Evolutionary conservation across 1,284 basidiomycete species (phyloP).

Genomic region (Tylopilus sp.): DNA sequence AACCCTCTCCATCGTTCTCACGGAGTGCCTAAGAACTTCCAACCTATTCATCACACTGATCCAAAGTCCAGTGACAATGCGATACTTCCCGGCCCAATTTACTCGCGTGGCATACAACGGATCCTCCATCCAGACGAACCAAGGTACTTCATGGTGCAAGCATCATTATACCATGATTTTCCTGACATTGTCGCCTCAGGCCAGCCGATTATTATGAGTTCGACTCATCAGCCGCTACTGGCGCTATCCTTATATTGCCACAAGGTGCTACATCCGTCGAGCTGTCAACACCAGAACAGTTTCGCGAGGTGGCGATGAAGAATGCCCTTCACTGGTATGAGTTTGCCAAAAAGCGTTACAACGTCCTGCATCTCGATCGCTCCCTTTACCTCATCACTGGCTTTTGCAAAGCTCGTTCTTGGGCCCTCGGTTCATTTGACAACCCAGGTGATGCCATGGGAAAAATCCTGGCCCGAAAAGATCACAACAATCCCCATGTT

Average conservation of each 20-base stretch:
- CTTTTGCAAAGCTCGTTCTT: constrained; percentile 8
- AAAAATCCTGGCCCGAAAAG: not conserved
- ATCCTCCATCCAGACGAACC: not conserved
- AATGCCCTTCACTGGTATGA: not conserved
- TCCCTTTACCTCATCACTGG: constrained; percentile 15
- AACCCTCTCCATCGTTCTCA: not conserved
- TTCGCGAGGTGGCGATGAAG: not conserved
- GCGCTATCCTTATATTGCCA: constrained; percentile 13
- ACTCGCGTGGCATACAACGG: not conserved
- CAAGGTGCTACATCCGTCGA: not conserved
- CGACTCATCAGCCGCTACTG: not conserved
- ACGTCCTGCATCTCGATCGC: not conserved
- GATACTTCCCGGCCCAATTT: not conserved
- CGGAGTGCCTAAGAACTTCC: not conserved
- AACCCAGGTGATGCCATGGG: not conserved
- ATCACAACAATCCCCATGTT: not conserved
- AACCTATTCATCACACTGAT: not conserved
- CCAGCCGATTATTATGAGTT: not conserved
- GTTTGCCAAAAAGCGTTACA: not conserved
- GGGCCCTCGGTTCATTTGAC: constrained; percentile 9
- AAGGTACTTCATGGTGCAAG: not conserved
- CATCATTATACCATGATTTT: not conserved
- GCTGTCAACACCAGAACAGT: not conserved
- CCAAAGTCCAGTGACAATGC: not conserved
- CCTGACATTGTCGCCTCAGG: not conserved